Conservation (phyloP, 2,329 filamentous ascomycete genomes). For the Exophiala sp. region DNA sequence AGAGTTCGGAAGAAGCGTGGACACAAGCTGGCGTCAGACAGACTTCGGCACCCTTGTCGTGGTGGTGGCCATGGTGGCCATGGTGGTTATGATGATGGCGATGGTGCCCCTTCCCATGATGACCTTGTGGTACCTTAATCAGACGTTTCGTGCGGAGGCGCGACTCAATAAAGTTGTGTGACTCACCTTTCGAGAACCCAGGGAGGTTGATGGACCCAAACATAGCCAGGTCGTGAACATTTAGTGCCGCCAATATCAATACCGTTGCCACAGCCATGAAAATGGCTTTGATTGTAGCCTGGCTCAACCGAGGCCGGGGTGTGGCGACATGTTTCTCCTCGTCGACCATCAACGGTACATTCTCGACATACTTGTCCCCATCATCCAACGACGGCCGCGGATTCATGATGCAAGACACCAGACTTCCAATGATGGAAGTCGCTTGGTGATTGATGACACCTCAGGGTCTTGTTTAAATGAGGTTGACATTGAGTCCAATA, state of each 20-base stretch:
- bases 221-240: background rate
- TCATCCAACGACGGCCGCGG: background rate
- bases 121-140: too few species aligned
- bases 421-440: background rate
- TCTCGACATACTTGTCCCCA: background rate
- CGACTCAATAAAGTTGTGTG: too few species aligned
- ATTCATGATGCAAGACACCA: background rate
- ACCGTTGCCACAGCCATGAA: background rate
- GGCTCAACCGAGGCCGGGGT: background rate
- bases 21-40: slow-evolving; percentile 61
- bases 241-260: background rate
- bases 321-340: background rate
- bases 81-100: too few species aligned
- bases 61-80: too few species aligned
- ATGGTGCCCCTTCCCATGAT: too few species aligned
- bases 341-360: background rate
- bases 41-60: slow-evolving; percentile 26
- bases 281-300: background rate
- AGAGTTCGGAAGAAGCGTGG: slow-evolving; percentile 60
- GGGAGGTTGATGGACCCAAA: background rate
- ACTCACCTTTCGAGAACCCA: background rate
- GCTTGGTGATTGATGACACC: background rate
- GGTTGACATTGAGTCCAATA: background rate
- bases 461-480: too few species aligned
- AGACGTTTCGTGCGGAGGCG: too few species aligned